Evolutionary conservation across 768 basidiomycete species (phyloP).

Genomic region (Porphyrellus cyaneotinctus): DNA sequence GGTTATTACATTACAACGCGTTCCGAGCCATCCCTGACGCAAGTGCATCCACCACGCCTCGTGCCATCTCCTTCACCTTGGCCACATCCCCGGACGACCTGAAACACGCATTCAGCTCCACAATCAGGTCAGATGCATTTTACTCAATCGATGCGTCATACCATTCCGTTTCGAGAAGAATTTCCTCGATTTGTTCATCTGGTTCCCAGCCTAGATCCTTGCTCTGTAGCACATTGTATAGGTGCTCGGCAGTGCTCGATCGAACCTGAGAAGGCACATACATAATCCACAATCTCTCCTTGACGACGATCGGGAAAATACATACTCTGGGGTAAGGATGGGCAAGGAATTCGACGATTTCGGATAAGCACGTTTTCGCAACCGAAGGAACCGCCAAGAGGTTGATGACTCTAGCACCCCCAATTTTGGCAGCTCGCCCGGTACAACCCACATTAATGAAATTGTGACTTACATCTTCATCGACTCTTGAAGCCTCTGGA

Average conservation of each 20-base stretch:
- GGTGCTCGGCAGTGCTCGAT: conserved; percentile 72
- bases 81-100: conserved; percentile 48
- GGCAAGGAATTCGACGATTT: conserved; percentile 58
- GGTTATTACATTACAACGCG: conserved; percentile 16
- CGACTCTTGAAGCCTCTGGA: conserved; percentile 74
- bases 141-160: conserved; percentile 33
- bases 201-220: conserved; percentile 62
- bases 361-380: conserved; percentile 39
- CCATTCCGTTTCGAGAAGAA: conserved; percentile 83
- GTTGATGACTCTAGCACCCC: conserved; percentile 53
- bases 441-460: conserved; percentile 17
- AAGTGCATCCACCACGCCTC: conserved; percentile 40
- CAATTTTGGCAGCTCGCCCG: conserved; percentile 14
- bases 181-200: conserved; percentile 55
- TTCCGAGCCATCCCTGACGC: conserved; percentile 28
- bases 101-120: conserved; percentile 29
- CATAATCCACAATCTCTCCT: conserved; percentile 4
- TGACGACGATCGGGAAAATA: conserved; percentile 13
- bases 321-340: conserved; percentile 81
- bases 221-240: conserved; percentile 75
- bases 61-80: conserved; percentile 38
- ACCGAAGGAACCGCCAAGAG: conserved; percentile 51
- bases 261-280: conserved; percentile 52
- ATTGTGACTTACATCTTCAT: conserved; percentile 72
- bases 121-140: conserved; percentile 5